Evolutionary conservation across 176 grass and related monocot species (phyloP), one percentile per base, ranked within the genome.

Genomic region (Phoenix roebelenii): DNA sequence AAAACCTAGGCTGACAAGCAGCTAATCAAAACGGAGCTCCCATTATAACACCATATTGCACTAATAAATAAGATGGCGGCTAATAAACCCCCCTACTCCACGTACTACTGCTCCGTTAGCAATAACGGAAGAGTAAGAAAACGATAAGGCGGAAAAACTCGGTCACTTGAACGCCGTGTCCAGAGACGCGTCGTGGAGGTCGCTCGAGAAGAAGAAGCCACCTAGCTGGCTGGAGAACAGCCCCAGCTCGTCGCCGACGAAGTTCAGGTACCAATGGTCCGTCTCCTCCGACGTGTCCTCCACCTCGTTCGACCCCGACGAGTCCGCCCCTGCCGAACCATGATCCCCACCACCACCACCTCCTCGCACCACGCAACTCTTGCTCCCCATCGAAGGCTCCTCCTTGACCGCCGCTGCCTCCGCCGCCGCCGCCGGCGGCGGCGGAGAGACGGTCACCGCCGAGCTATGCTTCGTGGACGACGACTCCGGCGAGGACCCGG

Each of bases 131-230:
- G 15, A 51, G 0, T 12, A 25, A 52, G 15, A 26, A 5, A 18
- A 12, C n/a, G 49, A 16, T 4, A 5, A 29, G 48, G 7, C 10
- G 56, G 4, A 24, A 18, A 26, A 18, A 26, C 16, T 24, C 4
- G 4, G 50, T 55, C 77, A 95, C 56, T 95, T 71, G 71, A 95
- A 95, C 26, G 80, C 76, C 15, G 79, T 49, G 74, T 86, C 84
- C 56, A 89, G 61, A 12, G 81, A 79, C 2, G 72, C 69, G 50
- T 80, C 85, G 22, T 49, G 68, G 22, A 88, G 55, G 60, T 73
- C 57, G 18, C 76, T 74, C 25, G 35, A 50, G 74, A 83, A 83
- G 51, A 67, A 60, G 25, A 82, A 79, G 56, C 56, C 55, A 30
- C 77, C 75, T 16, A 82, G 48, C n/a, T 89, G 74, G 50, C 65